Conservation (phyloP, 805 yeast genomes). For the Schizosaccharomyces cryophilus region DNA sequence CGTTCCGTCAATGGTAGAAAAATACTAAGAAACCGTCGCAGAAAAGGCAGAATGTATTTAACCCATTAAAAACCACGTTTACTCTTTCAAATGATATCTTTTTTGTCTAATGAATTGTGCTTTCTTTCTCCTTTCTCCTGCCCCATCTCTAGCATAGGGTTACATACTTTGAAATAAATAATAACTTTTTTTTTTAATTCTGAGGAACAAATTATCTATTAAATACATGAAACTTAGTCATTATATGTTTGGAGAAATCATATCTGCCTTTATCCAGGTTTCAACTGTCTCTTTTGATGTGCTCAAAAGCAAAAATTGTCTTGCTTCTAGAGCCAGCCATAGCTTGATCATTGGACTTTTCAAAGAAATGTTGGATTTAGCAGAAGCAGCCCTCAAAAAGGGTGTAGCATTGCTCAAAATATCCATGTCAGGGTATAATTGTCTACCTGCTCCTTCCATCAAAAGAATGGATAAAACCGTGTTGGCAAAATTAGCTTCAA, state of each 20-base stretch:
- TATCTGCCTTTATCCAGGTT: not conserved
- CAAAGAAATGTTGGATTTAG: not conserved
- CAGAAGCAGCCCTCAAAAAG: not conserved
- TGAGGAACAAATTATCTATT: not conserved
- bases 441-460: conserved; percentile 87
- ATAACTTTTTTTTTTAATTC: not conserved
- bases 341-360: not conserved
- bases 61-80: not conserved
- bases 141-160: no score
- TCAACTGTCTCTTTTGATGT: not conserved
- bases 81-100: not conserved
- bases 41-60: not conserved
- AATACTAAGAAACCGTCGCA: not conserved
- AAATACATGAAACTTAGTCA: not conserved
- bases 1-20: not conserved
- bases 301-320: not conserved
- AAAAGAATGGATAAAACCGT: conserved; percentile 82
- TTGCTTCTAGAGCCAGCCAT: conserved; percentile 1
- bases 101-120: not conserved
- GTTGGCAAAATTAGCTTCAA: conserved; percentile 92
- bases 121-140: not conserved
- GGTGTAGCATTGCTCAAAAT: conserved; percentile 33
- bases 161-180: not conserved
- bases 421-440: conserved; percentile 76
- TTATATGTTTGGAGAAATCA: conserved; percentile 1